Base-by-base conservation (phyloP, 75 land plant species). In the Picea glauca region DNA sequence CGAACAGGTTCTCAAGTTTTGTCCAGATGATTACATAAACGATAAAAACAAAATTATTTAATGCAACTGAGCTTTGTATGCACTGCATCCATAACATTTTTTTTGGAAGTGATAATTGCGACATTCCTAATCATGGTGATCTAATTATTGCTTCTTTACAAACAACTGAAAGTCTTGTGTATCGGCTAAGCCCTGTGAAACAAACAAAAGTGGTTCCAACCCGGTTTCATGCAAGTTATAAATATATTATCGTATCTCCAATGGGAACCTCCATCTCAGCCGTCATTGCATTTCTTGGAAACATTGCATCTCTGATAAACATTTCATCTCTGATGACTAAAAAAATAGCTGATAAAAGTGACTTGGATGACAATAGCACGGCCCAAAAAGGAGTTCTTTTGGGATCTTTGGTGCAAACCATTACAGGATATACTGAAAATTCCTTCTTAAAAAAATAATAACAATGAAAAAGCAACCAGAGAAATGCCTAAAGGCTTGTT, bases 1-100 rank as follows among this genome's bases (percentile, higher is more conserved):
- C 26, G 6, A 58, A 77, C 88, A 96, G 96, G 86, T 96, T 80
- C 79, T 90, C 46, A 89, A 88, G 75, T 81, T 74, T 40, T 89
- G 88, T 73, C 92, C 94, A 38, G 85, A 82, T 66, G 80, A 56
- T 23, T 96, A 86, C 67, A 77, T 90, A 74, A 81, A 85, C 65
- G 32, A 75, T 54, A 91, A 26, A 26, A 26, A 26, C 91, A 70
- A 76, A 82, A 61, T 83, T 91, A 12, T 74, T 79, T 35, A 38
- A 78, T 46, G 80, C 80, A 65, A 78, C 72, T 15, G 93, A 96
- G 82, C 79, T 93, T 18, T 92, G 91, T 80, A 30, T 85, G 56
- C 81, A 83, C 14, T 90, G 76, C 76, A 87, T 91, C 17, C 81
- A 79, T 59, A 81, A 78, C 76, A 12, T 80, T 18, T 87, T 85